Evolutionary conservation across 1,284 basidiomycete genomes (phyloP), one percentile per base, ranked within the genome.

Genomic region (Earliella scabrosa): DNA sequence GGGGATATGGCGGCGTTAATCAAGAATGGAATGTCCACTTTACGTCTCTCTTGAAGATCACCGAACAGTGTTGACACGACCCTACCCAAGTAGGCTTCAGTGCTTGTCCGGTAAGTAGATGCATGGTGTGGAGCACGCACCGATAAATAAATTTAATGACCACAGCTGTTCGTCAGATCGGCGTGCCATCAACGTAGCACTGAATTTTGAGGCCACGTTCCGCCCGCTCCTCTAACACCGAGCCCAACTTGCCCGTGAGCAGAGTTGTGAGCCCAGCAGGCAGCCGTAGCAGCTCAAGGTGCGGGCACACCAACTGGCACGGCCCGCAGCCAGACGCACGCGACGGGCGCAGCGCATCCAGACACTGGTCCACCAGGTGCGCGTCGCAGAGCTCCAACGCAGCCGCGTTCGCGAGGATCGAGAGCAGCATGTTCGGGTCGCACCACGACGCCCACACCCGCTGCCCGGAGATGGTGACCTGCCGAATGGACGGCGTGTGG

Each of bases 381-480:
- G 46, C 13, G 23, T 62, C 57, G 16, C 20, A 16, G 13, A 62
- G 13, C 16, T 49, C 45, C 32, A 59, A 4, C 7, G 18, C 10
- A 11, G 16, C 32, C 16, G 45, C 18, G n/a, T 36, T 36, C 1
- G 60, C 49, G 2, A 62, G 34, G 14, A 51, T 18, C 16, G 44
- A 45, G 13, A 59, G 45, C 1, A 61, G 41, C 1, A 44, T 2
- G 16, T 13, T 24, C 14, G 60, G 51, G 6, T 59, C 60, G 46
- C 60, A 62, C 60, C 60, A 62, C 23, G 54, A 21, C 18, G 57
- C 32, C 60, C 60, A 62, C 8, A 44, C 38, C 1, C 60, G 56
- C 24, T 62, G 57, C 32, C 60, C 56, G 11, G 49, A 43, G 1
- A 62, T 32, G 11, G 39, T 27, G 18, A 59, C 32, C 9, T 45